Base-by-base conservation (phyloP, 805 yeast species). In the Teunomyces panamensis region DNA sequence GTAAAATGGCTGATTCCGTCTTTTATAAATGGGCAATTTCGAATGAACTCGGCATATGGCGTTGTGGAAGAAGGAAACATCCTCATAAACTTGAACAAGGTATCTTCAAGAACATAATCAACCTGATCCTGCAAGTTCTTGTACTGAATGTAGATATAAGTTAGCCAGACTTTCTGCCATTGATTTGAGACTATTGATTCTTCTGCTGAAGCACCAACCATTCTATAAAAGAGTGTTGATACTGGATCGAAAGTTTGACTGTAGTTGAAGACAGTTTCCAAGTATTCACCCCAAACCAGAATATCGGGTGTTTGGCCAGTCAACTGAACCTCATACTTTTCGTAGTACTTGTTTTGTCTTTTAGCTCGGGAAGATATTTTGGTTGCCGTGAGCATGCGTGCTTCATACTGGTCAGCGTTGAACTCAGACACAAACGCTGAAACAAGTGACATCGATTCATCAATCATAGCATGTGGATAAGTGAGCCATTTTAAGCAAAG, bases 381-480 rank as follows among this genome's bases (percentile, higher is more conserved):
- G 39, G 65, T 66, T 0, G 77, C 79, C 0, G 44, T n/a, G 5
- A 53, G 45, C 74, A 81, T 70, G 17, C 61, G 58, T 0, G 44
- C 33, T 1, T 64, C 66, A 49, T 79, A 78, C 3, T 63, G 42
- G 1, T 54, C 54, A 0, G 59, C 44, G 17, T 53, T 59, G 39
- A 64, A 35, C 2, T 47, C 32, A 1, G 80, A 62, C 1, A 79
- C 63, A 45, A 77, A 75, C 0, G 58, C 24, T 1, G 83, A 79
- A 39, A 65, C 71, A 1, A 60, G 59, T 8, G 64, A 57, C 53
- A 65, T 73, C 0, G 81, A 71, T 0, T 68, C 65, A 3, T 74
- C 76, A 6, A 78, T 46, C 2, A 60, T 53, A 1, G 55, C 47
- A 56, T 78, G 82, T 0, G 83, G 83, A 8, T 56, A 51, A 1